A percentile compares a stretch with the other conserved stretches of the same genome.
Evolutionary conservation across 2,329 filamentous ascomycete genomes (phyloP).

Genomic region (Exserohilum turcica): DNA sequence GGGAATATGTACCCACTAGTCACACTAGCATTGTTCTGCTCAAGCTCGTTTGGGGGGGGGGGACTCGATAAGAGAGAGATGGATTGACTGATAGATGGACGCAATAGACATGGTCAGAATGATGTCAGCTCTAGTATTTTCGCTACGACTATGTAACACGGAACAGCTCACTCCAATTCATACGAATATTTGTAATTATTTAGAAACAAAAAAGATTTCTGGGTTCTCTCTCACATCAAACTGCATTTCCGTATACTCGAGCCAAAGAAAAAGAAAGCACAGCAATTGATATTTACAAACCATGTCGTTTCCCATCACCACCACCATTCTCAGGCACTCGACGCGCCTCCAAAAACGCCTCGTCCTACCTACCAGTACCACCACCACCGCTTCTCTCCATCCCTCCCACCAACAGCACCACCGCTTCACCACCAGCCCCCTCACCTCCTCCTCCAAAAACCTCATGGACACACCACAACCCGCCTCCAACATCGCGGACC

Average conservation of each 20-base stretch:
- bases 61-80: too few species aligned
- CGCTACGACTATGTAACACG: too few species aligned
- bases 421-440: neutral
- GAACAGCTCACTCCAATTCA: too few species aligned
- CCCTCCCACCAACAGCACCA: neutral
- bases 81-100: too few species aligned
- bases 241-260: too few species aligned
- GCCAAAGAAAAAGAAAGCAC: neutral
- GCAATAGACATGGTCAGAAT: conserved; percentile 19
- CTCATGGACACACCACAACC: conserved; percentile 27
- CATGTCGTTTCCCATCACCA: neutral
- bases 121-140: conserved; percentile 13
- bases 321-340: conserved; percentile 11
- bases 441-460: conserved; percentile 1
- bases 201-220: too few species aligned
- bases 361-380: neutral
- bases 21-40: too few species aligned
- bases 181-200: too few species aligned
- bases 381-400: neutral
- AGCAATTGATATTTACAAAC: neutral
- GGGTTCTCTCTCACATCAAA: neutral
- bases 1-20: too few species aligned
- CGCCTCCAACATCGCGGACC: conserved; percentile 27
- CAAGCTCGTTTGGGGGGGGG: too few species aligned
- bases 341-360: neutral